Percentiles rank a stretch among this genome's conserved stretches.
Evolutionary conservation across 768 basidiomycete genomes (phyloP).

Genomic region (Dictyophora rubrovolvata): DNA sequence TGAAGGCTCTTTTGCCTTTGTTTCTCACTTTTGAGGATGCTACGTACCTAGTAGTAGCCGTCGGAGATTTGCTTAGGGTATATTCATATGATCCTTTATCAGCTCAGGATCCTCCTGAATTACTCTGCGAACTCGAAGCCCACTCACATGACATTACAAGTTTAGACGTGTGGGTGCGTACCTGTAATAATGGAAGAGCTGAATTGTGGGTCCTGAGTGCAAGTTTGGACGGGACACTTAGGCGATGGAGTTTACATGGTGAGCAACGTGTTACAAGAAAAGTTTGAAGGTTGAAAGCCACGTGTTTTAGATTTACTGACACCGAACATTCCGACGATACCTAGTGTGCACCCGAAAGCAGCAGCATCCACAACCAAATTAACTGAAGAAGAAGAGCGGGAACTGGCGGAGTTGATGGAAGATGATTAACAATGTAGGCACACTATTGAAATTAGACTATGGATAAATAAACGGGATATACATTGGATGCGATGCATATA

Average conservation of each 20-base stretch:
- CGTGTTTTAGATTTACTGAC: constrained; percentile 2
- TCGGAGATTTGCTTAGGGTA: constrained; percentile 72
- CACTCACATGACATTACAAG: constrained; percentile 87
- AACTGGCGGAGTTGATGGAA: constrained; percentile 72
- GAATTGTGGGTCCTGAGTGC: constrained; percentile 80
- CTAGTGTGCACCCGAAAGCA: constrained; percentile 20
- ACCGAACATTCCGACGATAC: constrained; percentile 14
- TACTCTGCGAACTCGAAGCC: constrained; percentile 67
- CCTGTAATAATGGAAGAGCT: constrained; percentile 33
- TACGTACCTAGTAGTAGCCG: constrained; percentile 71
- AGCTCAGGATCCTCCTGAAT: constrained; percentile 49
- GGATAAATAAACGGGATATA: neutral
- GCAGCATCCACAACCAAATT: constrained; percentile 30
- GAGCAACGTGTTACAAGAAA: constrained; percentile 23
- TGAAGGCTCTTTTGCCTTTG: constrained; percentile 66
- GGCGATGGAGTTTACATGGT: constrained; percentile 70
- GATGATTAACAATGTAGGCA: constrained; percentile 6
- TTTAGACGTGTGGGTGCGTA: constrained; percentile 62
- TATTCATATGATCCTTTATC: constrained; percentile 57
- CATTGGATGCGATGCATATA: neutral
- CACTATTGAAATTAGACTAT: neutral
- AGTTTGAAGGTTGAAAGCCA: neutral
- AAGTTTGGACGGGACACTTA: constrained; percentile 78
- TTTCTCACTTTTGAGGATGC: constrained; percentile 51
- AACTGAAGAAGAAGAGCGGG: constrained; percentile 84